Conservation (phyloP, 2,329 filamentous ascomycete species). For the Alternaria burnsii region DNA sequence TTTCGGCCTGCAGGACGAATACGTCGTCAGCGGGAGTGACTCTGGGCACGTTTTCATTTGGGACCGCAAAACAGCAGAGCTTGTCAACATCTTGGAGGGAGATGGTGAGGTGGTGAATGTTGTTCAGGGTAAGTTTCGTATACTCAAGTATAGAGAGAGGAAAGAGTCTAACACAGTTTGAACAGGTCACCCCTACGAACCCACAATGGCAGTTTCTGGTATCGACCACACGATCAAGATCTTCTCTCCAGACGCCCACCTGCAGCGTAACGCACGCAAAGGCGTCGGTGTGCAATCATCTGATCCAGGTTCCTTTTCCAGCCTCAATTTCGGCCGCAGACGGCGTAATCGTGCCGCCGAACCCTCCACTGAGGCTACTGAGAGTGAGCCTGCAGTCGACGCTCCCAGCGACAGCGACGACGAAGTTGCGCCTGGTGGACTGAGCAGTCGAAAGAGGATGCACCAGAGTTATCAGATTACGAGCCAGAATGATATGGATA, state of each 20-base stretch:
- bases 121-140: conserved; percentile 61
- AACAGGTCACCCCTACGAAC: conserved; percentile 71
- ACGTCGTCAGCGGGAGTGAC: conserved; percentile 72
- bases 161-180: conserved; percentile 18
- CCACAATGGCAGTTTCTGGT: conserved; percentile 70
- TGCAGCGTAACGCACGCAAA: conserved; percentile 64
- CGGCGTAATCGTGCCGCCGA: conserved; percentile 21
- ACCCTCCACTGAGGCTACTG: neutral
- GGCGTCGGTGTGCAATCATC: conserved; percentile 66
- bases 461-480: conserved; percentile 69
- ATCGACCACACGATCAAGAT: conserved; percentile 76
- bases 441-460: conserved; percentile 66
- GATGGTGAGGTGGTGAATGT: conserved; percentile 77
- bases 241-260: conserved; percentile 68
- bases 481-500: conserved; percentile 68
- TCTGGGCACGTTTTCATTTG: conserved; percentile 74
- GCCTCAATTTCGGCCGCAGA: conserved; percentile 41
- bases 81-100: conserved; percentile 71
- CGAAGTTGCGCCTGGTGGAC: conserved; percentile 55
- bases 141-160: neutral
- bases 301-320: conserved; percentile 54
- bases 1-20: conserved; percentile 72
- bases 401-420: conserved; percentile 44
- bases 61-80: conserved; percentile 68
- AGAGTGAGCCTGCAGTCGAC: conserved; percentile 12